Evolutionary conservation across 176 grass and related monocot species (phyloP).

Genomic region (Triticum monococcum): DNA sequence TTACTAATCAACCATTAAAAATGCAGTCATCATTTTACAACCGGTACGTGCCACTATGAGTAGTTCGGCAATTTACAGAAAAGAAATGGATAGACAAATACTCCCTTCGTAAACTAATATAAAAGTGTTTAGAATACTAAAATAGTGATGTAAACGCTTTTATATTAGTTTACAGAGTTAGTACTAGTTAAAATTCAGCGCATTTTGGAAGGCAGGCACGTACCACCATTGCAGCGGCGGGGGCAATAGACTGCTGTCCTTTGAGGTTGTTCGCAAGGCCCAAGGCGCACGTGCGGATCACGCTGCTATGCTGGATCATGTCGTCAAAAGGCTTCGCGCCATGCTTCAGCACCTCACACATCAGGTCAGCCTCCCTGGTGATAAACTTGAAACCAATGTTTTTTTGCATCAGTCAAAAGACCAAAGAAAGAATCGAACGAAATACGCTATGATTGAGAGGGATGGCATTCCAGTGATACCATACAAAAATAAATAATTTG

Average conservation of each 20-base stretch:
- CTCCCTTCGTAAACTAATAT: too few species aligned
- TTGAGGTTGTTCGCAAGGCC: neutral
- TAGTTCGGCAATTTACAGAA: neutral
- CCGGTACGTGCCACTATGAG: neutral
- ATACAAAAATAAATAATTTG: too few species aligned
- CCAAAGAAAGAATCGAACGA: neutral
- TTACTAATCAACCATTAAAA: too few species aligned
- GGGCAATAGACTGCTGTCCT: neutral
- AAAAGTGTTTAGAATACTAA: too few species aligned
- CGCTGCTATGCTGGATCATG: neutral
- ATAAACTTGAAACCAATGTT: conserved; percentile 13
- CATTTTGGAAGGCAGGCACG: neutral
- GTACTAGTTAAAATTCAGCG: too few species aligned
- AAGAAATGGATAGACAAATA: neutral
- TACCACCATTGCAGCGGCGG: conserved; percentile 22
- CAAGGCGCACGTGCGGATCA: neutral
- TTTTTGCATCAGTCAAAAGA: neutral
- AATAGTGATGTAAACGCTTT: too few species aligned
- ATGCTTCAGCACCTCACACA: neutral
- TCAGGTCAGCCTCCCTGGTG: neutral
- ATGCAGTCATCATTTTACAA: neutral
- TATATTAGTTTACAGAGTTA: too few species aligned
- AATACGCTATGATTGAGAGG: neutral
- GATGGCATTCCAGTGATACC: too few species aligned
- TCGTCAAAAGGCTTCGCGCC: neutral